Evolutionary conservation across 495 filamentous ascomycete genomes (phyloP).

Genomic region (Penicillium subrubescens): DNA sequence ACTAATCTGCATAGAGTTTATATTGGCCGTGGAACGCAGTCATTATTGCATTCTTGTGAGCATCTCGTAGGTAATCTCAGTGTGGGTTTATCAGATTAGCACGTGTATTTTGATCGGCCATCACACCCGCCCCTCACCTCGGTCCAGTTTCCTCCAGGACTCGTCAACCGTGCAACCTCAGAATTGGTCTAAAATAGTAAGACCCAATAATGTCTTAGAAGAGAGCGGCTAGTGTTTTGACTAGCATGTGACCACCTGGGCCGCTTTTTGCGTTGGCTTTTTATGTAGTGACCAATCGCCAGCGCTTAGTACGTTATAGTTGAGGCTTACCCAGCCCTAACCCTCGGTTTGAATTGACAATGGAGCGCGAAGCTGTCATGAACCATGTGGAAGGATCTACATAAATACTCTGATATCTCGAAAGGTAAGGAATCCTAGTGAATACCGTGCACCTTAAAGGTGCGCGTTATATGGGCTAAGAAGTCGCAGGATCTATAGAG

Average conservation of each 20-base stretch:
- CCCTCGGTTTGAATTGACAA: no score
- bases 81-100: background rate
- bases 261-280: no score
- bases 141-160: background rate
- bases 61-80: background rate
- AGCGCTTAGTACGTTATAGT: no score
- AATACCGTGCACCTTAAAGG: no score
- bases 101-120: background rate
- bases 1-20: background rate
- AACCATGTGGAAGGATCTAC: no score
- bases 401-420: no score
- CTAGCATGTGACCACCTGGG: background rate
- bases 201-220: background rate
- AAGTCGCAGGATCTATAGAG: no score
- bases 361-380: no score
- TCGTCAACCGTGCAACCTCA: background rate
- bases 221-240: background rate
- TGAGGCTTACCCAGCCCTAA: no score
- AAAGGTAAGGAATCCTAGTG: no score
- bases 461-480: no score
- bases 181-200: background rate
- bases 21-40: background rate
- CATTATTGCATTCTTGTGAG: background rate
- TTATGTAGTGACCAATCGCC: no score
- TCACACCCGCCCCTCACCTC: background rate